phyloP scores from a whole-genome alignment of 2,329 filamentous ascomycete genomes.

The Diaporthe vexans region DNA sequence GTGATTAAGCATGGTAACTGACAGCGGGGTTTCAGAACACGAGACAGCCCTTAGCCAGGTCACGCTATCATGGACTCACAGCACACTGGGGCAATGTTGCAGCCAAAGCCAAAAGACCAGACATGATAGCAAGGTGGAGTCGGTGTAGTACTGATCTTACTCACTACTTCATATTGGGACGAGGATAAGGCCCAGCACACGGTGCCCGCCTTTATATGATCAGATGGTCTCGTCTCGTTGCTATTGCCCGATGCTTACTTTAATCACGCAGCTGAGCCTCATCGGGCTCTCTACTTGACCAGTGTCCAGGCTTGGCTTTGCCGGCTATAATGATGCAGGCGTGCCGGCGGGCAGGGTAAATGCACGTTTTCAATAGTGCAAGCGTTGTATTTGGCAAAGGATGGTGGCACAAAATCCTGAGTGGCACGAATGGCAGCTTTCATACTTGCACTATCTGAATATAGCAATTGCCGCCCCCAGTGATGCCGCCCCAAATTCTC shows the following conservation, averaged over 20 bases:
- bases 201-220: not conserved
- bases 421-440: no score
- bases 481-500: no score
- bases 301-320: not conserved
- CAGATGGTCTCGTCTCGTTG: not conserved
- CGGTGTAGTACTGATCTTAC: no score
- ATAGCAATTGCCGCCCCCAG: no score
- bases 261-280: not conserved
- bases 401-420: no score
- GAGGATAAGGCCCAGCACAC: no score
- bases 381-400: not conserved
- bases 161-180: no score
- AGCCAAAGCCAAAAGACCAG: not conserved
- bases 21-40: not conserved
- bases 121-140: not conserved
- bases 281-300: not conserved
- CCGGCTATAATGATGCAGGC: not conserved
- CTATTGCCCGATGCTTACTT: no score
- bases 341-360: not conserved
- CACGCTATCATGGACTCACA: not conserved
- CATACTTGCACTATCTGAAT: no score
- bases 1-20: conserved; percentile 1
- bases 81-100: conserved; percentile 4
- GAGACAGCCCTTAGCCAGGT: no score
- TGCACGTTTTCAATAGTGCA: not conserved